Evolutionary conservation across 2,329 filamentous ascomycete species (phyloP), one percentile per base, ranked within the genome.

Genomic region (Ophiosphaerella herpotricha): DNA sequence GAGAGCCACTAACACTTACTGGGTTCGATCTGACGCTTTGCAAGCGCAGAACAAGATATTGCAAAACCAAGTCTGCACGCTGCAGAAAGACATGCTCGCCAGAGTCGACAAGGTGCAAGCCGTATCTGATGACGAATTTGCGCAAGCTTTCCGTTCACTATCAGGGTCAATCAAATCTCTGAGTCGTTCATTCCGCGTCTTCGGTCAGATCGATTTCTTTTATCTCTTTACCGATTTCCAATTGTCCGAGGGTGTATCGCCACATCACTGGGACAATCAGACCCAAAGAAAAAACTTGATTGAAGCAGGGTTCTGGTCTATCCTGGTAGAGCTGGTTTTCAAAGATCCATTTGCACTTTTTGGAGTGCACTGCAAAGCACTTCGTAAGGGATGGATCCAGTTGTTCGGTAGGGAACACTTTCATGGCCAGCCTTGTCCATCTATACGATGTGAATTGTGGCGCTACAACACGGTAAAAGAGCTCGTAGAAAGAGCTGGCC

Each of bases 11-110:
- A 29, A 11, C 26, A 29, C 18, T 21, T 21, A 21, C 18, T 3
- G 26, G 26, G 26, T 11, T 11, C 26, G 11, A 11, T 29, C 26
- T 29, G 2, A 9, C 2, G 7, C 12, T 3, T n/a, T 61, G 14
- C 38, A 33, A 5, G 13, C 39, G 3, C 40, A 55, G 12, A 14
- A 55, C 8, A 38, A 50, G n/a, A 13, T 2, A 2, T 39, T 64
- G 4, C 64, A 32, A 9, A 11, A 41, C 9, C 39, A 55, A 18
- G 9, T 55, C 8, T 35, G 46, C 16, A 12, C 2, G 2, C 38
- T 64, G 4, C 64, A 64, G 40, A 46, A 54, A 23, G 46, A 60
- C 5, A 23, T 63, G 50, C 46, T 67, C 6, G 36, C 46, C 0
- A 57, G 49, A 23, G 52, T 58, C 0, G 53, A 64, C 5, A 64